A percentile compares a stretch with the other conserved stretches of the same genome.
Evolutionary conservation across 495 filamentous ascomycete species (phyloP).

Genomic region (Hypoxylon lenormandii): DNA sequence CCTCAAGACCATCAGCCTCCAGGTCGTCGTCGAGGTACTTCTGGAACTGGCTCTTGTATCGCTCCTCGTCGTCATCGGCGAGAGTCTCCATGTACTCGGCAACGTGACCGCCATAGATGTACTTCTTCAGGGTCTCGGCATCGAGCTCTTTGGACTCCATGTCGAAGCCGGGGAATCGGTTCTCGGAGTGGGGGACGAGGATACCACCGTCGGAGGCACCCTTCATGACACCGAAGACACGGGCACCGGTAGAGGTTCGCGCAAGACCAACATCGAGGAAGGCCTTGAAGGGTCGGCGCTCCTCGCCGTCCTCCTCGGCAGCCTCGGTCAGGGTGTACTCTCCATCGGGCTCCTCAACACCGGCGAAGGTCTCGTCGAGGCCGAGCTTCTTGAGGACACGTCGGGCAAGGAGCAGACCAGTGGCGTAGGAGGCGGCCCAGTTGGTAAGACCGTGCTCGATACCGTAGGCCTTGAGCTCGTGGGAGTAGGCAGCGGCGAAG

Average conservation of each 20-base stretch:
- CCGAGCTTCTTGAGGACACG: constrained; percentile 96
- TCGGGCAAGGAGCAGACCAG: constrained; percentile 94
- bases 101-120: constrained; percentile 98
- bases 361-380: constrained; percentile 87
- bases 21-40: constrained; percentile 96
- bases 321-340: constrained; percentile 95
- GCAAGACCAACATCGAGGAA: constrained; percentile 96
- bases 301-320: constrained; percentile 81
- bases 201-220: constrained; percentile 98
- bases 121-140: constrained; percentile 94
- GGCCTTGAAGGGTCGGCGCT: constrained; percentile 97
- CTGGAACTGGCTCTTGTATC: constrained; percentile 96
- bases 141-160: constrained; percentile 97
- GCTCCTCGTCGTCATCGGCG: constrained; percentile 99
- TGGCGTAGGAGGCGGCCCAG: constrained; percentile 98
- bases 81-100: constrained; percentile 99
- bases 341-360: constrained; percentile 94
- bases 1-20: constrained; percentile 97
- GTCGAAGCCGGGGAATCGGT: constrained; percentile 98
- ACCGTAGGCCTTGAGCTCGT: constrained; percentile 97
- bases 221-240: constrained; percentile 99
- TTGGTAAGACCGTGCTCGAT: constrained; percentile 99
- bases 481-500: constrained; percentile 89
- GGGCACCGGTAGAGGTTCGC: constrained; percentile 96
- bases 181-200: constrained; percentile 96